Evolutionary conservation across 2,329 filamentous ascomycete species (phyloP).

Genomic region (Nemania serpens): DNA sequence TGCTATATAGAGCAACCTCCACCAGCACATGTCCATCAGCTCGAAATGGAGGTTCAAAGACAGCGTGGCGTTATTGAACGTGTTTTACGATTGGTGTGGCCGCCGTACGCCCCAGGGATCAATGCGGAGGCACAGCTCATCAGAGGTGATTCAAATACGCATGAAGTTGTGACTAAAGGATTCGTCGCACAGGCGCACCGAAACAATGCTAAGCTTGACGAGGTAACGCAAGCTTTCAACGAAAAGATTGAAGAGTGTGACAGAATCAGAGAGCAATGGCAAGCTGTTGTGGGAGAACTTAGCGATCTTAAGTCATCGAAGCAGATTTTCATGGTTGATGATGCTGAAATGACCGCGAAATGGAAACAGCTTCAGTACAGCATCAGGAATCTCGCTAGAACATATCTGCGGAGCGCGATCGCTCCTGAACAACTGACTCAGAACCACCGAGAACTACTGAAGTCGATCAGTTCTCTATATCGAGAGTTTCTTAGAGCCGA

Average conservation of each 20-base stretch:
- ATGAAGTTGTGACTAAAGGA: neutral
- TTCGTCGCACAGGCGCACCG: neutral
- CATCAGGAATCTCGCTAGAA: constrained; percentile 15
- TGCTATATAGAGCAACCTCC: no score
- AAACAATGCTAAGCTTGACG: neutral
- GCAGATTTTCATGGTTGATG: constrained; percentile 10
- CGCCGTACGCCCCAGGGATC: no score
- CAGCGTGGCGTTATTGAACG: no score
- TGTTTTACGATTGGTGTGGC: no score
- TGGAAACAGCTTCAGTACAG: constrained; percentile 11
- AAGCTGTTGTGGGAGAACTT: constrained; percentile 8
- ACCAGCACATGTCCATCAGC: no score
- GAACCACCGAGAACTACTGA: neutral
- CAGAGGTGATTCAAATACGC: neutral
- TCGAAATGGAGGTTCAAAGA: no score
- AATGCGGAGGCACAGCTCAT: no score
- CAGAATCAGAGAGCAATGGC: constrained; percentile 4
- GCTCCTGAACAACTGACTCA: neutral
- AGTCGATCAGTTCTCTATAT: neutral
- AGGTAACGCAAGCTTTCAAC: neutral
- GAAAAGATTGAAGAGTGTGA: constrained; percentile 9
- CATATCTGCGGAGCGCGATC: neutral
- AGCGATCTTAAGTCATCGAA: constrained; percentile 14
- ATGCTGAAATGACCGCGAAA: constrained; percentile 10
- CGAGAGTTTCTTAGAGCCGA: neutral